Evolutionary conservation across 129 eudicot genomes (phyloP), one percentile per base, ranked within the genome.

Genomic region (Chrysanthemum makinoi): DNA sequence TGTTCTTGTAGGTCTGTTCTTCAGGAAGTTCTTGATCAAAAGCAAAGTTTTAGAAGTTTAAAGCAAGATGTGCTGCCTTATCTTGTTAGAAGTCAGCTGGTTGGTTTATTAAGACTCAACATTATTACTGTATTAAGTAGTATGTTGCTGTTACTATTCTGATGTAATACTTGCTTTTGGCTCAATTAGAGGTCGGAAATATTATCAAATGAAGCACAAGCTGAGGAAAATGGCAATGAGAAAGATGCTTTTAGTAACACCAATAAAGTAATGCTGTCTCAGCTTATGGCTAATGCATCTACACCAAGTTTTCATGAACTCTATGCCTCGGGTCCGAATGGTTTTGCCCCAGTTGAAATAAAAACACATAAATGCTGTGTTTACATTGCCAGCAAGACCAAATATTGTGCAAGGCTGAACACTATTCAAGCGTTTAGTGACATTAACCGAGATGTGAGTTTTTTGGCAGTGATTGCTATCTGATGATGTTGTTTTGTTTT

Each of bases 361-460:
- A 93, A 80, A 85, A 87, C 96, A 30, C 98, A 94, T 64, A 94
- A 89, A 72, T 94, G 98, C 60, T 89, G 98, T 73, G 90, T 84
- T 69, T 89, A 94, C 78, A 84, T 94, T 78, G 96, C 98, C 35
- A 80, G 77, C 78, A 89, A 87, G 70, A 83, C 77, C 85, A 85
- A 85, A 60, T 93, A 93, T 73, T 93, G 98, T 85, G 98, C 83
- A 51, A 84, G 96, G 19, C 68, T 93, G 65, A 93, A 87, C 66
- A 83, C 96, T 54, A 80, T 93, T 74, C 98, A 93, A 77, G 89
- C 91, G 5, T 94, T 82, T 78, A 80, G 87, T 65, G 98, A 94
- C 86, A 79, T 94, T 47, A 94, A 94, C 51, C 84, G 98, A 75
- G 98, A 94, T 75, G 98, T 94, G 83, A 87, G 96, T 84, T 77